Evolutionary conservation across 176 grass and related monocot genomes (phyloP), one percentile per base, ranked within the genome.

Genomic region (Paspalum notatum): DNA sequence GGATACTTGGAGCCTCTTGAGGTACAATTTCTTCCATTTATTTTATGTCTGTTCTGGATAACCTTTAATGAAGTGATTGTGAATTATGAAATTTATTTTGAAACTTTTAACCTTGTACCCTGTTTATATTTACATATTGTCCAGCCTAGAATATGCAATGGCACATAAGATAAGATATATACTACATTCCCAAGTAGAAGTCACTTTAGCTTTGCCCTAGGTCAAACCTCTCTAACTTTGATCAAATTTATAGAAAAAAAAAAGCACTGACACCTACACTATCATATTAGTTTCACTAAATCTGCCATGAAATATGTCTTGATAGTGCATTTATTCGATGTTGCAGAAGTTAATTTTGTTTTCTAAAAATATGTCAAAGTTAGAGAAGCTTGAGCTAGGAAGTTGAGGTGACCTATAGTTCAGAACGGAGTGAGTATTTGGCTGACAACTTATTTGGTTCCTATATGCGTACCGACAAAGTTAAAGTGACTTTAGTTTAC

Each of bases 1-100:
- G 90, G 92, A 59, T 99, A 99, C 81, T 83, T 99, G 78, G 86
- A 91, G 78, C 96, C 96, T 84, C 59, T 81, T 64, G 96, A 98
- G 92, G 96, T 98, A 95, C 43, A 1, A 4, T 67, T 85, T 87
- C 70, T 71, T 83, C 22, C 76, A 1, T 86, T 85, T 72, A 9
- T 85, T 86, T 4, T 59, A 40, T 24, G 66, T 77, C 22, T 58
- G 8, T 85, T 74, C 20, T 25, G 0, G 22, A 20, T 71, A n/a
- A 39, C 59, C 20, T 80, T 69, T 76, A 53, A 54, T 69, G 8
- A 53, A 46, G 18, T 58, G 64, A 27, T 26, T 21, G 62, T 71
- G 15, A 54, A 66, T 80, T 50, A 41, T 66, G 47, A 37, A 59
- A 71, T 83, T 70, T 3, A 55, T n/a, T 71, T 72, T 57, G 45